These are phyloP conservation scores for Pelargonium myrrhifolium DNA, from an alignment of 441 rosid species.

Conservation along the genomic window DNA sequence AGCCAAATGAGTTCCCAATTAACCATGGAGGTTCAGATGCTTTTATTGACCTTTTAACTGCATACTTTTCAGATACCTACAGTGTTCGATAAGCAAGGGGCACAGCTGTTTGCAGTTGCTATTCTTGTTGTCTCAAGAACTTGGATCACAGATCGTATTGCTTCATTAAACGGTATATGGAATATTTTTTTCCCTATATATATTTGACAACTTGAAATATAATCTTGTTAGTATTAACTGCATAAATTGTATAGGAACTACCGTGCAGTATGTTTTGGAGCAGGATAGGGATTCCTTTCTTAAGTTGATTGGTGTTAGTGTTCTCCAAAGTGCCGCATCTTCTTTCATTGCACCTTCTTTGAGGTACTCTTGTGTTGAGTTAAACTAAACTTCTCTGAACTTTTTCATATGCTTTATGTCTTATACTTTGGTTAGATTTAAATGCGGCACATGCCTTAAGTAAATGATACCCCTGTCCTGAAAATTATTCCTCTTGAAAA, in stretches of 20 bases:
- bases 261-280: constrained; percentile 92
- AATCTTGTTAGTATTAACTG: constrained; percentile 13
- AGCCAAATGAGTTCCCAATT: not conserved
- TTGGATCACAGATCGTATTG: constrained; percentile 91
- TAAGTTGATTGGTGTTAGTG: constrained; percentile 78
- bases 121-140: constrained; percentile 90
- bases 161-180: constrained; percentile 79
- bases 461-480: not conserved
- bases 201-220: constrained; percentile 16
- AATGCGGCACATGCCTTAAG: not conserved
- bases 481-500: not conserved
- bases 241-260: constrained; percentile 56
- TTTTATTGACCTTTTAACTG: constrained; percentile 4
- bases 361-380: constrained; percentile 37
- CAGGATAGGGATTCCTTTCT: constrained; percentile 84
- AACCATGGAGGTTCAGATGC: not conserved
- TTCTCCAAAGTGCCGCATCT: constrained; percentile 93
- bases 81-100: constrained; percentile 88
- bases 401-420: not conserved
- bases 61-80: constrained; percentile 70
- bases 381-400: not conserved
- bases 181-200: constrained; percentile 7
- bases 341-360: constrained; percentile 91
- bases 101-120: constrained; percentile 76
- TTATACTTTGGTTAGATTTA: not conserved